Conservation (phyloP, 768 basidiomycete genomes). For the Serendipita sp. region DNA sequence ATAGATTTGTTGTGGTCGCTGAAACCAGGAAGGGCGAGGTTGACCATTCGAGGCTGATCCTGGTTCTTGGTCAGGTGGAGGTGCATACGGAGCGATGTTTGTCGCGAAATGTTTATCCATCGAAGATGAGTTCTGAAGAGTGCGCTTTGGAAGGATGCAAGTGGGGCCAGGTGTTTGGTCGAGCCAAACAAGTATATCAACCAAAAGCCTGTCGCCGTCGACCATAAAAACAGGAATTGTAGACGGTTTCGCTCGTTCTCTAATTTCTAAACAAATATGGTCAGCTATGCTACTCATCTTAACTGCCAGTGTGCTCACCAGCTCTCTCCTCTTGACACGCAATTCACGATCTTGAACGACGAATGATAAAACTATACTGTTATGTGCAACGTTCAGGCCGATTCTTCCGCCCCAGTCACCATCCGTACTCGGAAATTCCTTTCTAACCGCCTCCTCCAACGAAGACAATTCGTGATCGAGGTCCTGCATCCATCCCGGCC, state of each 20-base stretch:
- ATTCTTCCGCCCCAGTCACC: constrained; percentile 71
- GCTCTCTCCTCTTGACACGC: background rate
- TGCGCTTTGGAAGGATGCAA: background rate
- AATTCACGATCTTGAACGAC: background rate
- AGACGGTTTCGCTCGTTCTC: background rate
- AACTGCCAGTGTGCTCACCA: too few species aligned
- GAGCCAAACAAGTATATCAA: background rate
- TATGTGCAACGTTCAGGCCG: constrained; percentile 34
- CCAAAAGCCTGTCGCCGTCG: background rate
- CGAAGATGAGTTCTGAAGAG: background rate
- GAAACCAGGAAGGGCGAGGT: constrained; percentile 15
- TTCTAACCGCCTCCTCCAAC: constrained; percentile 91
- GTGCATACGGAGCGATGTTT: constrained; percentile 23
- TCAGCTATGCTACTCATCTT: background rate
- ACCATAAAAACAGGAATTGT: background rate
- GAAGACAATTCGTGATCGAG: constrained; percentile 91
- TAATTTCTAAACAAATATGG: background rate
- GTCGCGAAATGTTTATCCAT: constrained; percentile 7
- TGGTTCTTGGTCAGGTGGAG: constrained; percentile 39
- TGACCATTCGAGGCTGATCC: constrained; percentile 15
- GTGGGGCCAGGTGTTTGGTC: background rate
- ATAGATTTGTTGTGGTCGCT: constrained; percentile 29
- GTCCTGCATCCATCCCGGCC: constrained; percentile 90
- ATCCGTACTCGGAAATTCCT: constrained; percentile 98
- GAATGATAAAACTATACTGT: constrained; percentile 10